phyloP scores from a whole-genome alignment of 495 filamentous ascomycete genomes.

The Neurospora sp. region DNA sequence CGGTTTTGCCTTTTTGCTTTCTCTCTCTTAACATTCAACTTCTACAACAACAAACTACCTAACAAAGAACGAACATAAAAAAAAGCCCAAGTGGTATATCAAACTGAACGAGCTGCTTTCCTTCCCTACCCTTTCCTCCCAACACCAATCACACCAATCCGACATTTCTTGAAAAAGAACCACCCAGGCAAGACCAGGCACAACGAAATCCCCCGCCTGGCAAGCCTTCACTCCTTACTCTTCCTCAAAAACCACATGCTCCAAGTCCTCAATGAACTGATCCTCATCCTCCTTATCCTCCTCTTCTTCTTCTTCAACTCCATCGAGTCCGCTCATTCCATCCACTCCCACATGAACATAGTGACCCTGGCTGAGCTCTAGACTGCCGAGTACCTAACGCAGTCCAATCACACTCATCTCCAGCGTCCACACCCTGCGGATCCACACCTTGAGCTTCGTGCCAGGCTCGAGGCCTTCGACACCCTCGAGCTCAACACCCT shows the following conservation, averaged over 20 bases:
- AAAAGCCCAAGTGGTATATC: neutral
- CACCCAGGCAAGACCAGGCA: neutral
- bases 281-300: neutral
- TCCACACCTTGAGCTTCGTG: conserved; percentile 86
- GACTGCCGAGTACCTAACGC: conserved; percentile 35
- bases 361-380: neutral
- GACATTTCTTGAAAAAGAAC: neutral
- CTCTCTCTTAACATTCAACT: neutral
- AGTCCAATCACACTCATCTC: conserved; percentile 98
- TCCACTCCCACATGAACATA: neutral
- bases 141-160: neutral
- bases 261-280: neutral
- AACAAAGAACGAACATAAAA: neutral
- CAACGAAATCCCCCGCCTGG: neutral
- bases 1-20: too few species aligned
- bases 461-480: conserved; percentile 81
- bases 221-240: neutral
- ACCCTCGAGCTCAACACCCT: conserved; percentile 82
- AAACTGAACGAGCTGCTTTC: neutral
- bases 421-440: conserved; percentile 92
- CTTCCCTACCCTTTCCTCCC: neutral
- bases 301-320: neutral
- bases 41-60: neutral
- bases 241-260: neutral
- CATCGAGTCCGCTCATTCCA: neutral